A percentile compares a stretch with the other conserved stretches of the same genome.
Conservation (phyloP, 2,329 filamentous ascomycete species). For the Chaetomiaceae sp. region DNA sequence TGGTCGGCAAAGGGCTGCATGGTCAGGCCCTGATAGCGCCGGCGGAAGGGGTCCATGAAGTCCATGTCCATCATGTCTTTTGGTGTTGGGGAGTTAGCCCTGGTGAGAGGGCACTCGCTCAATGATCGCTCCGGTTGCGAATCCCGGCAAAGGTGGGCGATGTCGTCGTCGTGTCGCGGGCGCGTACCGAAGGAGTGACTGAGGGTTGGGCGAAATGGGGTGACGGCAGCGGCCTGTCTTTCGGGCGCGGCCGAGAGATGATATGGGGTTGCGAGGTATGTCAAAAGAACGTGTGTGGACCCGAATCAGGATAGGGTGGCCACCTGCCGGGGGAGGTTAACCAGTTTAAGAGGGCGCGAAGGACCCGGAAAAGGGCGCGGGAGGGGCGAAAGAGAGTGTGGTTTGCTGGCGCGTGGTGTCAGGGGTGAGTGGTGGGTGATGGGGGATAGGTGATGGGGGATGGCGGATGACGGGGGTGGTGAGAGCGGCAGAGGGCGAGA, state of each 20-base stretch:
- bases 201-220: slow-evolving; percentile 20
- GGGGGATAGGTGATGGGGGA: not conserved
- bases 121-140: not conserved
- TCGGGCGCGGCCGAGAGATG: slow-evolving; percentile 1
- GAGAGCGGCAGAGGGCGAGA: slow-evolving; percentile 26
- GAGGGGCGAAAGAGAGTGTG: slow-evolving; percentile 7
- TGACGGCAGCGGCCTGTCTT: slow-evolving; percentile 14
- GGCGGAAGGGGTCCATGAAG: slow-evolving; percentile 25
- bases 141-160: not conserved
- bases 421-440: not conserved
- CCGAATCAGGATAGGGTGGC: slow-evolving; percentile 18
- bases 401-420: too few relatives aligned
- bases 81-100: not conserved
- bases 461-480: not conserved
- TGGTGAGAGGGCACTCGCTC: not conserved
- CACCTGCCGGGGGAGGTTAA: slow-evolving; percentile 24
- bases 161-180: not conserved
- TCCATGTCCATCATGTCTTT: slow-evolving; percentile 24
- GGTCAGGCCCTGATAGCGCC: slow-evolving; percentile 18
- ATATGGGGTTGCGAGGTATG: not conserved
- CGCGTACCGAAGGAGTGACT: slow-evolving; percentile 26
- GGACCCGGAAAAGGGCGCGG: slow-evolving; percentile 16
- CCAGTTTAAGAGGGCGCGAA: slow-evolving; percentile 29
- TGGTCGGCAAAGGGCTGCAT: slow-evolving; percentile 20
- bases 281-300: slow-evolving; percentile 31